Evolutionary conservation across 2,329 filamentous ascomycete species (phyloP), one percentile per base, ranked within the genome.

Genomic region (Periconia sp.): DNA sequence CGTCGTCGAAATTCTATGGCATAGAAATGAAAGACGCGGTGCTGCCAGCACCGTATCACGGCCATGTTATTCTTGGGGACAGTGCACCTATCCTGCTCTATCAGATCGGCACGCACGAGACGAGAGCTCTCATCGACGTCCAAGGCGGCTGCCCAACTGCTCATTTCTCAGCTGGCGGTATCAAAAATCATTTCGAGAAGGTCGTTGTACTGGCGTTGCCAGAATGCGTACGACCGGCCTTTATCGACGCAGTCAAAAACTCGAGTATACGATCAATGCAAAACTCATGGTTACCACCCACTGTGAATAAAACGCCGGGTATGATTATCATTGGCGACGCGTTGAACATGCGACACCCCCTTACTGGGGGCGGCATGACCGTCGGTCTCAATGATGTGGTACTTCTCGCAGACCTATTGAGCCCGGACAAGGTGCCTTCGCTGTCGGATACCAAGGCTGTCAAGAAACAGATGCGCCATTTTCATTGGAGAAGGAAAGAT

Each of bases 341-440:
- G 11, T 85, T 95, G 78, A 97, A 97, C 75, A 96, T 96, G 92
- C 87, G 92, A 13, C 92, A 97, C 72, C 92, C 92, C 3, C 79
- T 97, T n/a, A 96, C 92, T 0, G 92, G 92, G 36, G 92, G 92
- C 52, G 92, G 92, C 56, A 97, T 97, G 92, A 96, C 92, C 0
- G 92, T 96, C 2, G 92, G 89, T 2, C 86, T 97, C 69, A 94
- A 91, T 72, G 92, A 96, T 62, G 90, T 87, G 1, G 80, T 92
- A 7, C 70, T 94, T 2, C 78, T 96, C 23, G 76, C 86, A 1
- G 79, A 86, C 9, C 75, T 95, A 25, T 80, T 97, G 2, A 77
- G 81, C 32, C 89, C 89, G 0, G 74, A 80, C 26, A 71, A 73
- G 4, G 79, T 95, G 0, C 85, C 87, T 3, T 73, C 79, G 54